Conservation (phyloP, 176 grass and related monocot species). For the Eleusine coracana region DNA sequence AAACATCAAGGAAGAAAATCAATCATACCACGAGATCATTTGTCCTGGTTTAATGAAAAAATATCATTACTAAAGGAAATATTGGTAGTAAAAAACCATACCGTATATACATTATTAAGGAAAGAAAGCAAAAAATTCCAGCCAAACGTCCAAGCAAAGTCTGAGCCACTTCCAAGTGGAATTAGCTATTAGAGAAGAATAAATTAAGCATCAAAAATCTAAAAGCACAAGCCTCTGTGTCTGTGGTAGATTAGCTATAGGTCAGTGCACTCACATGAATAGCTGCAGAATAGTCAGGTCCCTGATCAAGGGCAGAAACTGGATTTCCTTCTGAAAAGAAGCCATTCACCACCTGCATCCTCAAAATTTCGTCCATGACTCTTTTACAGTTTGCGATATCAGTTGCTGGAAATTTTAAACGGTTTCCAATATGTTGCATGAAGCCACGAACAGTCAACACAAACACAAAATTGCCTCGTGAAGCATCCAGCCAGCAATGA, state of each 20-base stretch:
- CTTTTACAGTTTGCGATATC: neutral
- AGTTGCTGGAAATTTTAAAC: neutral
- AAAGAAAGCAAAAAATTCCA: slow-evolving; percentile 60
- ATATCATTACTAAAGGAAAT: slow-evolving; percentile 24
- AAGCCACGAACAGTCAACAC: neutral
- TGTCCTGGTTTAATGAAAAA: slow-evolving; percentile 62
- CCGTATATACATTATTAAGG: slow-evolving; percentile 1
- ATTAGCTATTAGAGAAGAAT: slow-evolving; percentile 71
- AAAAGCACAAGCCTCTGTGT: neutral
- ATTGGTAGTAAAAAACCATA: slow-evolving; percentile 14
- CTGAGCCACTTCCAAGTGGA: slow-evolving; percentile 95
- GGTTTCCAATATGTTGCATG: neutral
- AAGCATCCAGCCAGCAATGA: slow-evolving; percentile 86
- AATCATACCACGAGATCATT: slow-evolving; percentile 82
- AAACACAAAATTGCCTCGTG: slow-evolving; percentile 70
- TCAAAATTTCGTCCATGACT: neutral
- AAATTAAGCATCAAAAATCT: slow-evolving; percentile 4
- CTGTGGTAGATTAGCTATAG: neutral
- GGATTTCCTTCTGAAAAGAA: slow-evolving; percentile 75
- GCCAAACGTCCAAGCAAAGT: slow-evolving; percentile 91
- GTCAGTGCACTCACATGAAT: slow-evolving; percentile 65
- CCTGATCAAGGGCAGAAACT: slow-evolving; percentile 52
- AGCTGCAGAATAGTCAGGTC: slow-evolving; percentile 58
- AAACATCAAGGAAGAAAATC: slow-evolving; percentile 53
- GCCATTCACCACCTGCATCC: slow-evolving; percentile 84